Evolutionary conservation across 1,284 basidiomycete genomes (phyloP), one percentile per base, ranked within the genome.

Genomic region (Marasmius tenuissimus): DNA sequence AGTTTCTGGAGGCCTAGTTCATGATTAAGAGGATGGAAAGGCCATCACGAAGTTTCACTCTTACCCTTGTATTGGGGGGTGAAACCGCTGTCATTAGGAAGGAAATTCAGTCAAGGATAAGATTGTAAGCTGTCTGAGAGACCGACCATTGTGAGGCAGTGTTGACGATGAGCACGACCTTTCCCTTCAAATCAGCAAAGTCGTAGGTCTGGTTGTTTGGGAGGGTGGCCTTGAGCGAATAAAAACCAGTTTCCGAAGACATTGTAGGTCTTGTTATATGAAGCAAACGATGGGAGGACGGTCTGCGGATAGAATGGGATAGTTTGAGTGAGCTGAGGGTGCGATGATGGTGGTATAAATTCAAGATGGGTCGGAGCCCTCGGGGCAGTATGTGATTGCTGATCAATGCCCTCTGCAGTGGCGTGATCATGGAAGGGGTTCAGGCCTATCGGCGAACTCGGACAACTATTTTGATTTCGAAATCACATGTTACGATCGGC

Each of bases 21-120:
- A 14, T 33, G 49, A 59, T 49, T 57, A 27, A 27, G 11, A 53
- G 3, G n/a, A 11, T 11, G 38, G 34, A 38, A 47, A 14, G 35
- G 20, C 20, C 57, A 39, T 18, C 18, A 33, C 45, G 51, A 11
- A 34, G 20, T 22, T 4, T 47, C 22, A 42, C 38, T 48, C 65
- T 40, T 53, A 81, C 87, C 92, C 72, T 86, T 90, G 77, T 96
- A 96, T 75, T 97, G 94, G 9, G 92, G 90, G 6, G 93, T 94
- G 70, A 96, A 93, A 37, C 94, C 93, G 71, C 92, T 92, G 62
- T 20, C 59, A 27, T 6, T 45, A 58, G 1, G 40, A 51, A 61
- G 62, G n/a, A n/a, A n/a, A 61, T 55, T 27, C 49, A 52, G 20
- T 48, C 50, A 63, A 14, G 8, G n/a, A 35, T 20, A 55, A 8